Evolutionary conservation across 2,329 filamentous ascomycete species (phyloP), one percentile per base, ranked within the genome.

Genomic region (Botrytis hyacinthi): DNA sequence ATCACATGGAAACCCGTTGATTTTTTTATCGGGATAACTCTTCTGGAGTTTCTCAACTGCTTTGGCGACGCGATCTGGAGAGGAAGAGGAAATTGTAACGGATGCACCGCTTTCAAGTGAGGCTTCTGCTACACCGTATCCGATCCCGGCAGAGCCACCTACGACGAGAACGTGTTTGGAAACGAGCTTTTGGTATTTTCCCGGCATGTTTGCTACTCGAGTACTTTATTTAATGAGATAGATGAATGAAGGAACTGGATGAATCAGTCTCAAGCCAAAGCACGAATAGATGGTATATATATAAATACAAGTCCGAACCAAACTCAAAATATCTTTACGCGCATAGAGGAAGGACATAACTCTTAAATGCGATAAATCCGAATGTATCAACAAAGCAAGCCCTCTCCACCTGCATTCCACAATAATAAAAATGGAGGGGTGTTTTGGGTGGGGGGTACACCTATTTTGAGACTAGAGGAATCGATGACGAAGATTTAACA

Each of bases 121-220:
- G n/a, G 75, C 78, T 77, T 79, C 78, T 59, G 78, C 77, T 3
- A 80, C 78, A 29, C 65, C 69, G 66, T 73, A 80, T 6, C 79
- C 79, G 40, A 79, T 75, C 71, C 79, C 79, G 4, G 78, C 77
- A 8, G 76, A 77, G 48, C 78, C 78, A 22, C 79, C 78, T 54
- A 80, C 76, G 54, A 80, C 73, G 12, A 80, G 73, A 37, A 80
- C 75, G 37, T 77, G 76, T 57, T 78, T 78, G 4, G 74, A 75
- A 42, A 72, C 73, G 20, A 80, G 76, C 75, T 79, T 80, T 66
- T 78, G 76, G 63, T 78, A 79, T 66, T 79, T 79, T 40, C 76
- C 74, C 26, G 51, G 44, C 70, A 74, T 73, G 26, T 71, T 71
- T 32, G 26, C 12, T 70, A 59, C 8, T 35, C 18, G 9, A 61